Conservation (phyloP, 495 filamentous ascomycete species). For the Xylaria venustula region DNA sequence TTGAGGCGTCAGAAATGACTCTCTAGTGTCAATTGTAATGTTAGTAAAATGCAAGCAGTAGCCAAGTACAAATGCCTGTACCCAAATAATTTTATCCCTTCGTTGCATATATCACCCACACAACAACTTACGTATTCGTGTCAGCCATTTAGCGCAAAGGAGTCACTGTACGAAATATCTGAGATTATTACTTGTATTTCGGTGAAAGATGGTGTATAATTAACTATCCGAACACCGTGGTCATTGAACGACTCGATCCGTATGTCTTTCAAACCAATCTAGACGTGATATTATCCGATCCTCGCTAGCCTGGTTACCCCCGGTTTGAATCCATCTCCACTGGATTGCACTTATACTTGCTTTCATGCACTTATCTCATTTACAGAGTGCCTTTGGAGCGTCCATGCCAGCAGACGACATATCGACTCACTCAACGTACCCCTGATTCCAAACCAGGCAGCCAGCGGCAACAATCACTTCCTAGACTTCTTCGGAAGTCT, state of each 20-base stretch:
- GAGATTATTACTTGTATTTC: too few relatives aligned
- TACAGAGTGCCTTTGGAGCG: constrained; percentile 1
- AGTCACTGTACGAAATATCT: too few relatives aligned
- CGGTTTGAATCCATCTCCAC: constrained; percentile 24
- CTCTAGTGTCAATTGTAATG: too few relatives aligned
- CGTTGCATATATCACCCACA: too few relatives aligned
- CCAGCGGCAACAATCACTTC: constrained; percentile 31
- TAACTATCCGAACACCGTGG: too few relatives aligned
- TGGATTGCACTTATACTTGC: neutral
- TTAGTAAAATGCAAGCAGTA: too few relatives aligned
- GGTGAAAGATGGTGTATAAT: too few relatives aligned
- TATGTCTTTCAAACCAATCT: neutral
- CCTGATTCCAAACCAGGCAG: constrained; percentile 32
- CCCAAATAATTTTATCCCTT: too few relatives aligned
- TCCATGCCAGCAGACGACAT: constrained; percentile 23
- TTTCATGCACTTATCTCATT: neutral
- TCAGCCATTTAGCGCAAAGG: too few relatives aligned
- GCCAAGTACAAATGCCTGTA: too few relatives aligned
- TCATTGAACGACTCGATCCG: constrained; percentile 32
- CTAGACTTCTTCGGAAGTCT: neutral
- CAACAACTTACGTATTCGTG: too few relatives aligned
- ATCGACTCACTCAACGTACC: constrained; percentile 27
- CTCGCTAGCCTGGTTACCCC: constrained; percentile 20
- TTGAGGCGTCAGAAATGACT: too few relatives aligned
- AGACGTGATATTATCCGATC: neutral